Base-by-base conservation (phyloP, 805 yeast genomes). In the Ogataea philodendri region DNA sequence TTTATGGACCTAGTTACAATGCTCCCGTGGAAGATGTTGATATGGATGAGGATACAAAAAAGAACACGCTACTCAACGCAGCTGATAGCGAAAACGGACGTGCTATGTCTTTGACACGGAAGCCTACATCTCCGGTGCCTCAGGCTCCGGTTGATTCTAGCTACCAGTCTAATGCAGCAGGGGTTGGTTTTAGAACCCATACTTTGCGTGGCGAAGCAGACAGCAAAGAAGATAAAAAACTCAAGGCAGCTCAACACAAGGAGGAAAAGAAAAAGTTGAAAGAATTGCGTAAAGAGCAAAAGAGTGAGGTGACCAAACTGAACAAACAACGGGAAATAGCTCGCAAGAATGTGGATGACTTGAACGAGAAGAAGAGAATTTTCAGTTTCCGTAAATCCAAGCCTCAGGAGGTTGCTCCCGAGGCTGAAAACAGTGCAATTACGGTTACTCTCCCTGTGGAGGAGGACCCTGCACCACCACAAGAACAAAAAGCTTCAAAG, bases 1-100 rank as follows among this genome's bases (percentile, higher is more conserved):
- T 78, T 1, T 76, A 76, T 48, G 81, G 80, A 15, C 26, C 29
- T n/a, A 30, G 34, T 22, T 26, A 23, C 11, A 10, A 30, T 21
- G 22, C 26, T 11, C 27, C 22, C 9, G 32, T 21, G 5, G 40
- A 37, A n/a, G 7, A 32, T 22, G 45, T 22, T 4, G 43, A 40
- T 11, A 38, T 49, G 41, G 60, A 56, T 35, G 48, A 41, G 18
- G 49, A 51, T 18, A 56, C 61, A 1, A 45, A 50, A 29, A 40
- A 48, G 22, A 57, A 59, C 32, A 55, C 59, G 1, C 10, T 45
- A 6, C 22, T 51, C 29, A 58, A 59, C 32, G 35, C 56, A 14
- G 24, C 28, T 17, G 30, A 31, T 5, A 24, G 27, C 21, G 22
- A 26, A 18, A 30, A 21, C 21, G 35, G 34, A 19, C 39, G 31